Percentiles rank a stretch among this genome's conserved stretches.
These are phyloP conservation scores for Colletotrichum sp. DNA, from an alignment of 2,329 filamentous ascomycete genomes.

Conservation along the genomic window DNA sequence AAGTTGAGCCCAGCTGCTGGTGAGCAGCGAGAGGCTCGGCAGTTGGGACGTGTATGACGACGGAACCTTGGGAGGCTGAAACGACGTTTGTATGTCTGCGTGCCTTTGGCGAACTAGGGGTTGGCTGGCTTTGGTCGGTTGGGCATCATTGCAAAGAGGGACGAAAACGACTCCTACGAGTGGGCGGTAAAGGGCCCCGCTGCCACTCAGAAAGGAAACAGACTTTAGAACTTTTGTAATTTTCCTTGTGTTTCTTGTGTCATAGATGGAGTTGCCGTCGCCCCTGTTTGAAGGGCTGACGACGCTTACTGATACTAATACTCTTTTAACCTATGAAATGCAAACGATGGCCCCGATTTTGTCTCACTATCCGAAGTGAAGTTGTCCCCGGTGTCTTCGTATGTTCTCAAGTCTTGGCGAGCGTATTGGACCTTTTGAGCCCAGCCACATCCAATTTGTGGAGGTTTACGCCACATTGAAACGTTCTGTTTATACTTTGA, in stretches of 20 bases:
- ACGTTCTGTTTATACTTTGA: not conserved
- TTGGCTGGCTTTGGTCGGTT: slow-evolving; percentile 16
- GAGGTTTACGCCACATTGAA: not conserved
- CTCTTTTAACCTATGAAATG: slow-evolving; percentile 1
- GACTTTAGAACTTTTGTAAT: slow-evolving; percentile 21
- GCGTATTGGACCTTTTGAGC: not conserved
- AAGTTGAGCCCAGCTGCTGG: slow-evolving; percentile 5
- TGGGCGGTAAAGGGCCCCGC: not conserved
- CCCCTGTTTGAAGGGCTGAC: not conserved
- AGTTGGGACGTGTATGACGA: slow-evolving; percentile 23
- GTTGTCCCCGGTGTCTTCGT: not conserved
- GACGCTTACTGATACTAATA: slow-evolving; percentile 17
- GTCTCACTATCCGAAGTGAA: not conserved
- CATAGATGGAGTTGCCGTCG: slow-evolving; percentile 11
- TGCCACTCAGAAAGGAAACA: slow-evolving; percentile 6
- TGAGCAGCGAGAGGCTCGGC: not conserved
- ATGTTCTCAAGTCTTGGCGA: not conserved
- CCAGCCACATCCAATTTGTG: not conserved
- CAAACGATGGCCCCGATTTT: not conserved
- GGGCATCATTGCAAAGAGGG: slow-evolving; percentile 18
- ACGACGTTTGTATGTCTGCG: slow-evolving; percentile 23
- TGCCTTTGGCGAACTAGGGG: slow-evolving; percentile 21
- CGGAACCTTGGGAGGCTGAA: slow-evolving; percentile 17
- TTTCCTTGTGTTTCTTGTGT: slow-evolving; percentile 15
- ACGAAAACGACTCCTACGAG: slow-evolving; percentile 9